Conservation (phyloP, 164 flowering plant genomes). For the Magnolia officinalis region DNA sequence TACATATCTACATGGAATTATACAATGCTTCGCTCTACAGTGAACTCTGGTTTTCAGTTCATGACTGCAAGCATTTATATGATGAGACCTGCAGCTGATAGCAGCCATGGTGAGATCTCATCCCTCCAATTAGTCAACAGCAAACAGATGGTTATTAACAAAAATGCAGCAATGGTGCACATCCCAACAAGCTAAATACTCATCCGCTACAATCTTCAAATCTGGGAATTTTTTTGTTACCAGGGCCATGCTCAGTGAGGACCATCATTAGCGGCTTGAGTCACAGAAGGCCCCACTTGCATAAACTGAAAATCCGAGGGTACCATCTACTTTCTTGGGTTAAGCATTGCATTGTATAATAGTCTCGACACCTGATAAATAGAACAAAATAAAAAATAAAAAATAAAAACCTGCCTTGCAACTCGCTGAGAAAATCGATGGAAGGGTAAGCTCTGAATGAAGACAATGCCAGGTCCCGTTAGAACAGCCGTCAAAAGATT, state of each 20-base stretch:
- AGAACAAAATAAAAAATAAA: neutral
- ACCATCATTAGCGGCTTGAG: neutral
- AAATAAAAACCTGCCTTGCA: constrained; percentile 47
- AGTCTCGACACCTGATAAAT: no score
- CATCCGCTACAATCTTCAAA: no score
- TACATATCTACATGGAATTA: neutral
- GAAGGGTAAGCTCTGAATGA: constrained; percentile 86
- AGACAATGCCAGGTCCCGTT: constrained; percentile 89
- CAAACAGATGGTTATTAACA: no score
- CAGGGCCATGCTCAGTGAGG: neutral
- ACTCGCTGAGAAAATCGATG: constrained; percentile 74
- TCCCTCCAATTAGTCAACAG: no score
- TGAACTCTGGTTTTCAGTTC: neutral
- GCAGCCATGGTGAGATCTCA: no score
- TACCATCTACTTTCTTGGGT: no score
- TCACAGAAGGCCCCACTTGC: neutral
- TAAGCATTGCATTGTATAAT: no score
- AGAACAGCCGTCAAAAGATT: constrained; percentile 60
- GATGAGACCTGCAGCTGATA: no score
- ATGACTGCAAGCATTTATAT: neutral
- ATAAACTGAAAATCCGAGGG: no score
- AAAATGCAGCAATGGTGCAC: no score
- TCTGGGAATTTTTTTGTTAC: no score
- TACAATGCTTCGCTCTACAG: neutral
- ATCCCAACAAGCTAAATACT: no score